Evolutionary conservation across 805 yeast genomes (phyloP).

Genomic region (Maudiozyma bulderi): DNA sequence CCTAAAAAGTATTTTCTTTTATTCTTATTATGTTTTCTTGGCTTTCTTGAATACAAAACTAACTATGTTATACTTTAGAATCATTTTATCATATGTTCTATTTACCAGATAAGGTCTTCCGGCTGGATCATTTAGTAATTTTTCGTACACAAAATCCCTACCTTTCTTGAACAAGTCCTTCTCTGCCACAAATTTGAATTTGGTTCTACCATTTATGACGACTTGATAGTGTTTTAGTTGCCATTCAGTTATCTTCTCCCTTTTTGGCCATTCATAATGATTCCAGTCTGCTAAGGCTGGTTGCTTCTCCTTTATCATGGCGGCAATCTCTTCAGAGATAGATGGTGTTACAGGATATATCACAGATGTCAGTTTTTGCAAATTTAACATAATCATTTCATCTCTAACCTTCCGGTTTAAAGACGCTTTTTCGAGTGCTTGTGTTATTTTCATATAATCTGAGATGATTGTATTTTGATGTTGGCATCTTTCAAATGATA

Average conservation of each 20-base stretch:
- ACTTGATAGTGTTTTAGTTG: slow-evolving; percentile 40
- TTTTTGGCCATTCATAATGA: slow-evolving; percentile 54
- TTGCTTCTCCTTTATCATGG: slow-evolving; percentile 27
- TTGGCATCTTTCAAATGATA: slow-evolving; percentile 48
- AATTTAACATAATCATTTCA: slow-evolving; percentile 38
- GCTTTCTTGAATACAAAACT: slow-evolving; percentile 31
- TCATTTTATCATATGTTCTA: slow-evolving; percentile 41
- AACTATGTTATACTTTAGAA: slow-evolving; percentile 43
- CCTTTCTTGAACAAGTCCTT: slow-evolving; percentile 31
- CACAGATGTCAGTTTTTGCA: slow-evolving; percentile 45
- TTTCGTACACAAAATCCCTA: slow-evolving; percentile 31
- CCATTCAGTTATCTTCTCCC: slow-evolving; percentile 32
- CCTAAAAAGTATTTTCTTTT: background rate
- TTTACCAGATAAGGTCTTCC: slow-evolving; percentile 35
- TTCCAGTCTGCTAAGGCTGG: slow-evolving; percentile 11
- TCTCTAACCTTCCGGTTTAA: slow-evolving; percentile 31
- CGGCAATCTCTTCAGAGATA: slow-evolving; percentile 77
- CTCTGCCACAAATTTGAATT: slow-evolving; percentile 35
- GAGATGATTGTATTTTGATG: slow-evolving; percentile 80
- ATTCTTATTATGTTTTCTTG: background rate
- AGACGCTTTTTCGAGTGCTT: slow-evolving; percentile 34
- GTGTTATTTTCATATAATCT: slow-evolving; percentile 79
- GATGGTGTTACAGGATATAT: slow-evolving; percentile 79
- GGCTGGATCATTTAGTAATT: slow-evolving; percentile 27
- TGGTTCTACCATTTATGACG: slow-evolving; percentile 66